These are phyloP conservation scores for Iris macrosiphon DNA, from an alignment of 106 monocot genomes.

Conservation along the genomic window DNA sequence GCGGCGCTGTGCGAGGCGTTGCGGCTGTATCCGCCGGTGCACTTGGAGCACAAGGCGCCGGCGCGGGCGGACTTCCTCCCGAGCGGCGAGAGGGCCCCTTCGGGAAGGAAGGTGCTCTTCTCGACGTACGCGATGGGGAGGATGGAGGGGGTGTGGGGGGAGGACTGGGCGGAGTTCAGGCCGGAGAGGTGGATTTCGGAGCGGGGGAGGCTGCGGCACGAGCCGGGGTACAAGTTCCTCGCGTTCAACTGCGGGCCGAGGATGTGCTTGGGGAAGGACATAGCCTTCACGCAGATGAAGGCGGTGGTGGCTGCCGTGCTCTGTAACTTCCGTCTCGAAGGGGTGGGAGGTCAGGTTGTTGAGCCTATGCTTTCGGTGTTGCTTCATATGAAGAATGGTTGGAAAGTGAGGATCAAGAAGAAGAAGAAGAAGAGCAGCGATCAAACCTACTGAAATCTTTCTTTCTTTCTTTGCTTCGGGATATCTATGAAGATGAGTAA, in stretches of 20 bases:
- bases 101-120: not conserved
- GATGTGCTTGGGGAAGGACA: slow-evolving; percentile 1
- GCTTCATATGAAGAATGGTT: slow-evolving; percentile 63
- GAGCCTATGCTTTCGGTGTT: slow-evolving; percentile 49
- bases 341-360: not conserved
- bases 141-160: not conserved
- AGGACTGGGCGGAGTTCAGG: slow-evolving; percentile 47
- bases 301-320: slow-evolving; percentile 14
- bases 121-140: not conserved
- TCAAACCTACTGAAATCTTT: too few relatives aligned
- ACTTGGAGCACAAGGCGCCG: not conserved
- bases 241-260: not conserved
- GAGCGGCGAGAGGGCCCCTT: not conserved
- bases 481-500: too few relatives aligned
- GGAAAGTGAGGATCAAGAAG: slow-evolving; percentile 38
- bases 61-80: not conserved
- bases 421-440: too few relatives aligned
- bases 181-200: slow-evolving; percentile 44
- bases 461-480: too few relatives aligned
- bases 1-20: not conserved
- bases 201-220: not conserved
- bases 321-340: slow-evolving; percentile 19
- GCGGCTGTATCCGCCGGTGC: not conserved
- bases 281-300: slow-evolving; percentile 1
- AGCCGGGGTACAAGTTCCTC: not conserved